Evolutionary conservation across 1,139 yeast genomes (phyloP), one percentile per base, ranked within the genome.

Genomic region (Nadsonia commutata): DNA sequence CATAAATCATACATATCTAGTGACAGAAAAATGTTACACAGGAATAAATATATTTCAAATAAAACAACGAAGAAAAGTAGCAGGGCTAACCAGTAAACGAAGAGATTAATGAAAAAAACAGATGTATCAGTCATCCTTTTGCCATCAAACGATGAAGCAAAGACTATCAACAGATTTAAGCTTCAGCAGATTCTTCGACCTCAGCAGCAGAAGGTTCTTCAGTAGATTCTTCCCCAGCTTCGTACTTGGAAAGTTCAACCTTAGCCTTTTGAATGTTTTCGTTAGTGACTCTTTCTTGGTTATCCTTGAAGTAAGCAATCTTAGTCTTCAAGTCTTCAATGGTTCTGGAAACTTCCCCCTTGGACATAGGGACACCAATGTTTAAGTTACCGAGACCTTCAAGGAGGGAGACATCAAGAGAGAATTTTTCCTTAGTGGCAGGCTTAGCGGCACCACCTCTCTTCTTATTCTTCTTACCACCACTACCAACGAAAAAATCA

Each of bases 211-310:
- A 36, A 23, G 41, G 20, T 23, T 42, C 47, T 23, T 45, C 37
- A 36, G 39, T 40, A 11, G 33, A 41, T 27, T 45, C 41, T 18
- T 43, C 46, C 36, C 48, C 52, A 31, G 49, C 52, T 45, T 55
- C 56, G 40, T 83, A 67, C 59, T 78, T 72, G 52, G 81, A 80
- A 53, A 83, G 74, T 62, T 77, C 78, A 46, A 79, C 81, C 67
- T 83, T 76, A 47, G 90, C 94, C 52, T 71, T 72, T 48, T 74
- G 83, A 52, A 81, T 70, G 62, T 82, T 80, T 61, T 73, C 74
- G 62, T 77, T 73, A 48, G 96, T 85, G 59, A 80, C 86, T 49
- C 78, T 83, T 48, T 78, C 88, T 68, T 86, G 94, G 64, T 79
- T 78, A 43, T 72, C 72, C 63, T 74, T 70, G 65, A 75, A 82